Evolutionary conservation across 495 filamentous ascomycete genomes (phyloP).

Genomic region (Sordaria brevicollis): DNA sequence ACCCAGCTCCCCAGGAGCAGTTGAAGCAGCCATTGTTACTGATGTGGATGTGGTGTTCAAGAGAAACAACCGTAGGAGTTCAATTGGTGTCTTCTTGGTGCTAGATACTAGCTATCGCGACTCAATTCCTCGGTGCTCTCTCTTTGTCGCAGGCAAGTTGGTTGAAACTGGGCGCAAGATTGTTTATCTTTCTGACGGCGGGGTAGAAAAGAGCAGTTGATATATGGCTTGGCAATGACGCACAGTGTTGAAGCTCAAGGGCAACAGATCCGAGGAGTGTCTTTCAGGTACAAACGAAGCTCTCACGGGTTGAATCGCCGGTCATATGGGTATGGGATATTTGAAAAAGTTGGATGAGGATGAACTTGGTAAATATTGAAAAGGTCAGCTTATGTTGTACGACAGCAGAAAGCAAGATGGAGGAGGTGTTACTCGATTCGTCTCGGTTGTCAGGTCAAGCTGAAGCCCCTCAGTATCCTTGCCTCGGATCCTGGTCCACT

Average conservation of each 20-base stretch:
- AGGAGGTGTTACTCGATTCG: not conserved
- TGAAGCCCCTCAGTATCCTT: not conserved
- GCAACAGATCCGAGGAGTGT: not conserved
- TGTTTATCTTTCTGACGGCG: not conserved
- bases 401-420: not conserved
- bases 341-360: too few species aligned
- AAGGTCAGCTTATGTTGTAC: not conserved
- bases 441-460: not conserved
- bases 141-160: not conserved
- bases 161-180: not conserved
- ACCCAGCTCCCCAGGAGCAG: constrained; percentile 25
- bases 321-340: not conserved
- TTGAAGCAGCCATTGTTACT: constrained; percentile 13
- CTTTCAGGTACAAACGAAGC: not conserved
- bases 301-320: not conserved
- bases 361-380: not conserved
- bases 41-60: not conserved
- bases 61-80: not conserved
- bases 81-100: constrained; percentile 6
- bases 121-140: not conserved
- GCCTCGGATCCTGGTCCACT: not conserved
- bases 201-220: not conserved
- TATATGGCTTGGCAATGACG: not conserved
- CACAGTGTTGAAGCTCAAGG: not conserved
- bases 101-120: not conserved